phyloP scores from a whole-genome alignment of 345 rosid species.

The Carallia brachiata region DNA sequence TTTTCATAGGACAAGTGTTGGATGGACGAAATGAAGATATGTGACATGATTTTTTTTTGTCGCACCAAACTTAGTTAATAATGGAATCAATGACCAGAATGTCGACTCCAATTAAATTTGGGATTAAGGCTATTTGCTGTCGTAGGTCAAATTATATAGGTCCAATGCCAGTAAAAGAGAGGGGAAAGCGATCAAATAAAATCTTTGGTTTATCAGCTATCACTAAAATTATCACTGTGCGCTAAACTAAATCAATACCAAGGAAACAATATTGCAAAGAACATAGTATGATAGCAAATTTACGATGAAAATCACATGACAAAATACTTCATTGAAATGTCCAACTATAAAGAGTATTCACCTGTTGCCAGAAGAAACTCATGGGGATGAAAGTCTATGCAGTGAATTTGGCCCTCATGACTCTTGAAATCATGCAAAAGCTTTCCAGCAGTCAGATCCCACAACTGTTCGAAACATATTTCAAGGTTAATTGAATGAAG shows the following conservation, averaged over 20 bases:
- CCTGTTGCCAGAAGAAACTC: slow-evolving; percentile 97
- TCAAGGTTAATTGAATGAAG: slow-evolving; percentile 3
- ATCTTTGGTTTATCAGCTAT: too few relatives aligned
- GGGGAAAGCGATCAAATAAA: too few relatives aligned
- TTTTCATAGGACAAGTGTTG: too few relatives aligned
- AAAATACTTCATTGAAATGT: neutral
- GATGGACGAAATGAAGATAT: too few relatives aligned
- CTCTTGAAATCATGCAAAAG: slow-evolving; percentile 81
- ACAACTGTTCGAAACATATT: slow-evolving; percentile 50
- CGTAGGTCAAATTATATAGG: too few relatives aligned
- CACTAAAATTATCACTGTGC: neutral
- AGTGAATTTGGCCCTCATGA: slow-evolving; percentile 93
- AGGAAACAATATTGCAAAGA: neutral
- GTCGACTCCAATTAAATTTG: too few relatives aligned
- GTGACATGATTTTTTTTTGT: too few relatives aligned
- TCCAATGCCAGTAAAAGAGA: too few relatives aligned
- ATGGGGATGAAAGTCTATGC: slow-evolving; percentile 98
- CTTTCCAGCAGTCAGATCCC: slow-evolving; percentile 99
- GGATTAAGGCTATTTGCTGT: too few relatives aligned
- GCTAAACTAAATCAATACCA: neutral
- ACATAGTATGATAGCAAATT: neutral
- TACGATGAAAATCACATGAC: slow-evolving; percentile 10
- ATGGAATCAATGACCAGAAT: too few relatives aligned
- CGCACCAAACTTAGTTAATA: too few relatives aligned
- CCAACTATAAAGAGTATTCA: slow-evolving; percentile 28